A percentile compares a stretch with the other conserved stretches of the same genome.
These are phyloP conservation scores for Betula pendula DNA, from an alignment of 306 rosid species.

Conservation along the genomic window DNA sequence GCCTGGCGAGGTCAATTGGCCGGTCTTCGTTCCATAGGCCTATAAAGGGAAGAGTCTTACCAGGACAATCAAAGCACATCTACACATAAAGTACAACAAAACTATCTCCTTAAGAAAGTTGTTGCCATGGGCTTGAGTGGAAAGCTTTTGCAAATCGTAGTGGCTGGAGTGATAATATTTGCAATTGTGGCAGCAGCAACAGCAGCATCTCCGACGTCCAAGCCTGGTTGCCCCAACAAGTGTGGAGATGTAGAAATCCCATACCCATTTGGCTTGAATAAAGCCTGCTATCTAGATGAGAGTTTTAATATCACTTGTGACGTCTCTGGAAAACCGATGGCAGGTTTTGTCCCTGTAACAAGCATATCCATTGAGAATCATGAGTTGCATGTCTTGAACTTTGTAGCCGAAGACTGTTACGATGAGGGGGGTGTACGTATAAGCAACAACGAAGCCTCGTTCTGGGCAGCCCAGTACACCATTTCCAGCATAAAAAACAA, in stretches of 20 bases:
- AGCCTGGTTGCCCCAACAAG: constrained; percentile 17
- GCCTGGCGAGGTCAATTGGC: too few species aligned
- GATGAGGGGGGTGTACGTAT: too few species aligned
- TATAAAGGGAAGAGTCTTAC: too few species aligned
- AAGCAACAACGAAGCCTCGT: too few species aligned
- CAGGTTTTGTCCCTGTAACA: too few species aligned
- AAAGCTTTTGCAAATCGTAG: background rate
- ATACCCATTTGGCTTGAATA: too few species aligned
- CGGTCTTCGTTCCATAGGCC: background rate
- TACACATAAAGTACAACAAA: background rate
- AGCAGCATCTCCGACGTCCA: background rate
- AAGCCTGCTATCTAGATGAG: too few species aligned
- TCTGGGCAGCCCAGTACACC: background rate
- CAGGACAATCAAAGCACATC: background rate
- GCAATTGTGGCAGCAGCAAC: background rate
- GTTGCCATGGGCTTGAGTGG: background rate
- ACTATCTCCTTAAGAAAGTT: background rate
- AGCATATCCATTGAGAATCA: too few species aligned
- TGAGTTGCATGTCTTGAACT: too few species aligned
- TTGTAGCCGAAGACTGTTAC: too few species aligned
- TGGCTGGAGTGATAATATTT: background rate
- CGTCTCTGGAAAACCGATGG: too few species aligned
- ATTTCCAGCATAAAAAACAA: constrained; percentile 27
- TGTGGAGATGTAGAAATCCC: constrained; percentile 28
- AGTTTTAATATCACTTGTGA: too few species aligned